A percentile compares a stretch with the other conserved stretches of the same genome.
Evolutionary conservation across 495 filamentous ascomycete genomes (phyloP).

Genomic region (Tuber borchii): DNA sequence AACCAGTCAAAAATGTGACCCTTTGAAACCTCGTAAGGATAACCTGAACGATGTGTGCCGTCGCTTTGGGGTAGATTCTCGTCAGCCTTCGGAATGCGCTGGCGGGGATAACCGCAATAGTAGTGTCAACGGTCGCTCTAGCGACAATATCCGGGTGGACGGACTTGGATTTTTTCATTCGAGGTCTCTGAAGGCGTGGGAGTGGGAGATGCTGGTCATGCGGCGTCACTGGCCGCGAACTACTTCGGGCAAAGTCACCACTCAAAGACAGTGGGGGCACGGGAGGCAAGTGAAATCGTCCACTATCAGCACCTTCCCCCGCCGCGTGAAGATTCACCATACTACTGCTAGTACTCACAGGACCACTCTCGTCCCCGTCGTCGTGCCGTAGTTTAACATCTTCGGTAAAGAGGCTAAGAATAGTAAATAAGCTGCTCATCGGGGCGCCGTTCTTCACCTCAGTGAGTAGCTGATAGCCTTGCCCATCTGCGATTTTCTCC

Average conservation of each 20-base stretch:
- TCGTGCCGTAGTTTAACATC: slow-evolving; percentile 71
- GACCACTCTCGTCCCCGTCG: slow-evolving; percentile 52
- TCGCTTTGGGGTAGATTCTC: slow-evolving; percentile 90
- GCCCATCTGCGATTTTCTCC: slow-evolving; percentile 51
- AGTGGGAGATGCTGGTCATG: slow-evolving; percentile 30
- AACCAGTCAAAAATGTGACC: slow-evolving; percentile 87
- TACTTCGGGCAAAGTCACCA: slow-evolving; percentile 44
- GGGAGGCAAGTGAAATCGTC: slow-evolving; percentile 30
- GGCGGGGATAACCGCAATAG: slow-evolving; percentile 95
- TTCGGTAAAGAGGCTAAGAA: slow-evolving; percentile 92
- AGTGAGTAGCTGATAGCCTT: slow-evolving; percentile 85
- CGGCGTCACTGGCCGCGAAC: slow-evolving; percentile 39
- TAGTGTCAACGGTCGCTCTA: slow-evolving; percentile 92
- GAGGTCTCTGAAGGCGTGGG: slow-evolving; percentile 44
- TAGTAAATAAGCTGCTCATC: slow-evolving; percentile 97
- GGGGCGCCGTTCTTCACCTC: slow-evolving; percentile 97
- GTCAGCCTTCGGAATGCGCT: slow-evolving; percentile 91
- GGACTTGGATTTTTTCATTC: slow-evolving; percentile 57
- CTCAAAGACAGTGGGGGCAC: slow-evolving; percentile 32
- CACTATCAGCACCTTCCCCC: slow-evolving; percentile 23
- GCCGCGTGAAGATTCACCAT: slow-evolving; percentile 33
- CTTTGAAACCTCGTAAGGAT: slow-evolving; percentile 89
- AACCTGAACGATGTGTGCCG: slow-evolving; percentile 94
- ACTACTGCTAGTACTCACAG: slow-evolving; percentile 47
- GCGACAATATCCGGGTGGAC: slow-evolving; percentile 96